Percentiles rank a stretch among this genome's conserved stretches.
Conservation (phyloP, 768 basidiomycete species). For the Tylopilus sp. region DNA sequence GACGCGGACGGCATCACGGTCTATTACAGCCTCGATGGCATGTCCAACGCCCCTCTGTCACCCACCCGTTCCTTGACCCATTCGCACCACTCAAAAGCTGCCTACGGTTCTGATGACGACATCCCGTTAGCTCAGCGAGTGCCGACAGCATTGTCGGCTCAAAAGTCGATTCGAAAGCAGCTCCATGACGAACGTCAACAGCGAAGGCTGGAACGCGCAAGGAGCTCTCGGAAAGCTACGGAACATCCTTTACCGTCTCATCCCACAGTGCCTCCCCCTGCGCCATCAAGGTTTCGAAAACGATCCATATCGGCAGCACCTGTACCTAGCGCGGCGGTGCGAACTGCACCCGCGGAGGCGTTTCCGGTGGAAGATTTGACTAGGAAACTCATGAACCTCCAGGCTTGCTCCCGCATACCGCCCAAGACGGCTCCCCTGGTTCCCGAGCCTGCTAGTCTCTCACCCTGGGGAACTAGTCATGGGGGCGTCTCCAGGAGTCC, state of each 20-base stretch:
- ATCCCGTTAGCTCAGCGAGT: slow-evolving; percentile 80
- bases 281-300: slow-evolving; percentile 37
- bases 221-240: slow-evolving; percentile 21
- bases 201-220: slow-evolving; percentile 47
- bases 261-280: slow-evolving; percentile 13
- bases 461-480: slow-evolving; percentile 11
- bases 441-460: slow-evolving; percentile 8
- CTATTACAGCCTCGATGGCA: slow-evolving; percentile 43
- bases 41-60: slow-evolving; percentile 24
- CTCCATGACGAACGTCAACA: slow-evolving; percentile 66
- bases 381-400: slow-evolving; percentile 52
- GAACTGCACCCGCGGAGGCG: slow-evolving; percentile 35
- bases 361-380: slow-evolving; percentile 60
- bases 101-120: slow-evolving; percentile 62
- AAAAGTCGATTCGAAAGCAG: slow-evolving; percentile 72
- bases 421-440: slow-evolving; percentile 8
- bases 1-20: slow-evolving; percentile 41
- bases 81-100: slow-evolving; percentile 20
- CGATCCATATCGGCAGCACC: slow-evolving; percentile 30
- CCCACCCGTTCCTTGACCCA: slow-evolving; percentile 20
- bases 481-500: slow-evolving; percentile 20
- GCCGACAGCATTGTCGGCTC: slow-evolving; percentile 79
- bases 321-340: slow-evolving; percentile 10
- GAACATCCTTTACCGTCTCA: slow-evolving; percentile 14
- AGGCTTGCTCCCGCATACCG: slow-evolving; percentile 27